Conservation (phyloP, 257 asterid species). For the Nemophila menziesii region DNA sequence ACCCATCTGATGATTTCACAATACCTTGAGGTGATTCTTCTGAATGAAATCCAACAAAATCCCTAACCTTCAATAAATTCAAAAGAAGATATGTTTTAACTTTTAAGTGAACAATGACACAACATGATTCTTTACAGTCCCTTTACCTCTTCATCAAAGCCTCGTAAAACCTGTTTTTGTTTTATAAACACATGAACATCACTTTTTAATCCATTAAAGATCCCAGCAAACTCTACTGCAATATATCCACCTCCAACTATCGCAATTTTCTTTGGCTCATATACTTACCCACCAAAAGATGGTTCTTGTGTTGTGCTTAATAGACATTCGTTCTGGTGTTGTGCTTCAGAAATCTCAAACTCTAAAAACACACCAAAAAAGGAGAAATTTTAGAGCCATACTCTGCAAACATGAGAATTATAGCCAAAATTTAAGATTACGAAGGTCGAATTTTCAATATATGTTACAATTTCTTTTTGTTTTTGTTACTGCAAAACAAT, state of each 20-base stretch:
- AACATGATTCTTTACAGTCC: not conserved
- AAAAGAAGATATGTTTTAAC: not conserved
- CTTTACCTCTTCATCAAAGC: slow-evolving; percentile 93
- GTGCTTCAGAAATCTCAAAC: too few relatives aligned
- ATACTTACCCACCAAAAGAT: too few relatives aligned
- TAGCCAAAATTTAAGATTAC: too few relatives aligned
- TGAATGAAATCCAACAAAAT: slow-evolving; percentile 72
- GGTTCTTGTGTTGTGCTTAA: too few relatives aligned
- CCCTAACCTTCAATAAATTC: slow-evolving; percentile 60
- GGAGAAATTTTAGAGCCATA: too few relatives aligned
- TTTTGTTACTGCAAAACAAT: too few relatives aligned
- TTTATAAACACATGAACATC: slow-evolving; percentile 88
- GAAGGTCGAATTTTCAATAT: too few relatives aligned
- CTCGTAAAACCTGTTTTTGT: slow-evolving; percentile 85
- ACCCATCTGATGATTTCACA: slow-evolving; percentile 66
- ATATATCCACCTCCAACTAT: slow-evolving; percentile 96
- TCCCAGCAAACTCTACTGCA: slow-evolving; percentile 98
- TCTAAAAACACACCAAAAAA: too few relatives aligned
- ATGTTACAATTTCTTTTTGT: too few relatives aligned
- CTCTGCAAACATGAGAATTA: too few relatives aligned
- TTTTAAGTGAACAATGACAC: not conserved
- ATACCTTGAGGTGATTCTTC: slow-evolving; percentile 84
- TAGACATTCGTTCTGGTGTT: too few relatives aligned
- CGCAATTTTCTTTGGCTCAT: slow-evolving; percentile 76
- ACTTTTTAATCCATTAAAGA: slow-evolving; percentile 80